phyloP scores from a whole-genome alignment of 768 basidiomycete species.

The Termitomyces eurrhizus region DNA sequence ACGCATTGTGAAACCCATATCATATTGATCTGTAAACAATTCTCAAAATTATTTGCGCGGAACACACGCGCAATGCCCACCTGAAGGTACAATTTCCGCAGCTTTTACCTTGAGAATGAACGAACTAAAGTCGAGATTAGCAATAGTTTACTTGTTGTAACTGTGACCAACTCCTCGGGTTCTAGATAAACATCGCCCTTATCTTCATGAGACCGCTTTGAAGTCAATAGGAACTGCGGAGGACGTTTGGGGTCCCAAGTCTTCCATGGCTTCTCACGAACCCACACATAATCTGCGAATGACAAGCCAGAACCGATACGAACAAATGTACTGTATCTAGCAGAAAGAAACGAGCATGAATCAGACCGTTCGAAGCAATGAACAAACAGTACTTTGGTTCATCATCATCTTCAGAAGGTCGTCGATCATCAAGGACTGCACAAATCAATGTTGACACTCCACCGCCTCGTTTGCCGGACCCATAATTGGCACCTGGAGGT shows the following conservation, averaged over 20 bases:
- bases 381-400: constrained; percentile 51
- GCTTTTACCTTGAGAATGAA: constrained; percentile 94
- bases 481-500: constrained; percentile 76
- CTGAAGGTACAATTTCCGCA: constrained; percentile 79
- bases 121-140: constrained; percentile 48
- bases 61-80: constrained; percentile 31
- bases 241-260: constrained; percentile 68
- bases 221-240: constrained; percentile 63
- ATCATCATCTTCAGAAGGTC: constrained; percentile 48
- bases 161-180: constrained; percentile 69
- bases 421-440: constrained; percentile 79
- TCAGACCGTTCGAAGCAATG: neutral
- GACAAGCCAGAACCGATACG: constrained; percentile 89
- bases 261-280: constrained; percentile 82
- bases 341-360: neutral
- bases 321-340: constrained; percentile 82
- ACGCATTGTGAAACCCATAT: constrained; percentile 85
- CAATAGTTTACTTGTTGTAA: neutral
- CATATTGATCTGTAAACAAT: constrained; percentile 64
- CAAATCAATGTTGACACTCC: constrained; percentile 89
- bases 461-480: constrained; percentile 80
- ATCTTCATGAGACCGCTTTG: constrained; percentile 64
- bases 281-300: constrained; percentile 82
- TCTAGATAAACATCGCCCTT: constrained; percentile 90
- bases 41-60: constrained; percentile 8